Evolutionary conservation across 2,329 filamentous ascomycete genomes (phyloP).

Genomic region (Raffaelea ambrosiae): DNA sequence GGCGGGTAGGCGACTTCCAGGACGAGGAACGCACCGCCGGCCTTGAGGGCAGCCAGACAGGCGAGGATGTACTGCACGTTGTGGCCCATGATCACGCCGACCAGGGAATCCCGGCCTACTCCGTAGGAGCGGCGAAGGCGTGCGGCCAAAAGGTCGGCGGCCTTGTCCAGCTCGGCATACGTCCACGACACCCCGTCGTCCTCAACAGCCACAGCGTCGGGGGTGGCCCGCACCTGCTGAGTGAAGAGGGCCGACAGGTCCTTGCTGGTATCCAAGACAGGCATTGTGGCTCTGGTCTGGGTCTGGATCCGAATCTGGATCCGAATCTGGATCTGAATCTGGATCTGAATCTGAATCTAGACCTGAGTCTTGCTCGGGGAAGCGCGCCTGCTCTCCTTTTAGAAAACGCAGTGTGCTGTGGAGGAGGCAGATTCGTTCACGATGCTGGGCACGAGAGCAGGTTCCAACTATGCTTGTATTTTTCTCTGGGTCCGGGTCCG

Average conservation of each 20-base stretch:
- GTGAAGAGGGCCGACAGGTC: slow-evolving; percentile 66
- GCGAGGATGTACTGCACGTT: slow-evolving; percentile 74
- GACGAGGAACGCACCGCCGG: slow-evolving; percentile 72
- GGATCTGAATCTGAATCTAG: too few species aligned
- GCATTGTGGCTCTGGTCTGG: too few species aligned
- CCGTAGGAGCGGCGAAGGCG: slow-evolving; percentile 54
- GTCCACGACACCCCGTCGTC: slow-evolving; percentile 60
- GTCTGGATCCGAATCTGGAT: too few species aligned
- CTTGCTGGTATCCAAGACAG: slow-evolving; percentile 55
- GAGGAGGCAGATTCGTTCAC: too few species aligned
- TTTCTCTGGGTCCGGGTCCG: too few species aligned
- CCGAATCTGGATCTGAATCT: too few species aligned
- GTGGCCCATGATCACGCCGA: slow-evolving; percentile 66
- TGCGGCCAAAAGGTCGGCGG: slow-evolving; percentile 55
- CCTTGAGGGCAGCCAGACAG: slow-evolving; percentile 67
- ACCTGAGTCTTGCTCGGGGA: too few species aligned
- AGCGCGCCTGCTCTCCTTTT: too few species aligned
- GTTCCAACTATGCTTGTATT: too few species aligned
- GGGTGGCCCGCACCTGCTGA: slow-evolving; percentile 59
- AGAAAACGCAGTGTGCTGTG: too few species aligned
- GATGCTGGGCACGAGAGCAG: too few species aligned
- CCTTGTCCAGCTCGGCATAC: slow-evolving; percentile 62
- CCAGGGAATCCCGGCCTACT: slow-evolving; percentile 63
- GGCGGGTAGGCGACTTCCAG: slow-evolving; percentile 73
- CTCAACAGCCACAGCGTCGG: slow-evolving; percentile 62